Conservation (phyloP, 345 rosid genomes). For the Anastatica hierochuntica region DNA sequence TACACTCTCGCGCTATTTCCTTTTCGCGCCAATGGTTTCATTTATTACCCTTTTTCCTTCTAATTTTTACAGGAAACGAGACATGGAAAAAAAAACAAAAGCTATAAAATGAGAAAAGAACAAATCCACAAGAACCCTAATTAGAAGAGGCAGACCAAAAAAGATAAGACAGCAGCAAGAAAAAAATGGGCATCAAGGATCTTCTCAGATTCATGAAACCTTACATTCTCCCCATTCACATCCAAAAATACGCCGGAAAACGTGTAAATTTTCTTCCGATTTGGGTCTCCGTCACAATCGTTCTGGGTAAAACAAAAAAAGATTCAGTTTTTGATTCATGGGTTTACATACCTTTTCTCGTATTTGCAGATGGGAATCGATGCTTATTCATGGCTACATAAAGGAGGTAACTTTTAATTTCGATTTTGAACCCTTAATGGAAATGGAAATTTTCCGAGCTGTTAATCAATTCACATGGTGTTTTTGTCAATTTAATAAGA, state of each 20-base stretch:
- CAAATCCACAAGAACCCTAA: slow-evolving; percentile 16
- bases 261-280: slow-evolving; percentile 33
- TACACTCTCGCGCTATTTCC: no score
- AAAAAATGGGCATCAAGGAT: slow-evolving; percentile 78
- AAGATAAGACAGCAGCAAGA: slow-evolving; percentile 16
- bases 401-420: slow-evolving; percentile 98
- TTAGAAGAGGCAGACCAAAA: neutral
- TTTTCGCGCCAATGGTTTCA: slow-evolving; percentile 10
- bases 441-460: no score
- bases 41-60: neutral
- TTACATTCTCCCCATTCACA: slow-evolving; percentile 57
- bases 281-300: neutral
- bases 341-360: neutral
- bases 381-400: slow-evolving; percentile 91
- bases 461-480: neutral
- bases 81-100: neutral
- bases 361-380: slow-evolving; percentile 78
- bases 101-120: neutral
- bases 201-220: slow-evolving; percentile 89
- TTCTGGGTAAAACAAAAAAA: slow-evolving; percentile 1
- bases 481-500: neutral
- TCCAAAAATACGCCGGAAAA: slow-evolving; percentile 66
- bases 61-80: neutral
- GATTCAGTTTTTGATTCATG: neutral
- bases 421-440: no score